Evolutionary conservation across 2,329 filamentous ascomycete species (phyloP), one percentile per base, ranked within the genome.

Genomic region (Colletotrichum simmondsii): DNA sequence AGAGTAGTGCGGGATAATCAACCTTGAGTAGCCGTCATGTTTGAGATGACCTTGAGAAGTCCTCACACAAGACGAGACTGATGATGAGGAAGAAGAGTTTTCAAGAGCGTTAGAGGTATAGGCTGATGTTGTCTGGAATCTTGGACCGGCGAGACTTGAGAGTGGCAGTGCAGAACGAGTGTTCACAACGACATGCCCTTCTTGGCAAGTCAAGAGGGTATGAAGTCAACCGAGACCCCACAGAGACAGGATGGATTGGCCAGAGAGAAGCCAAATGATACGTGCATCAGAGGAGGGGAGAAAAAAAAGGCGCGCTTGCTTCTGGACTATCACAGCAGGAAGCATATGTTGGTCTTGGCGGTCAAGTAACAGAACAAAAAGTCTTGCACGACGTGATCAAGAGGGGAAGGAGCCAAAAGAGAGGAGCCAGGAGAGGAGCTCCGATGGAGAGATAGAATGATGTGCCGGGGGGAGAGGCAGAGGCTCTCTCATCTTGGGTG

Each of bases 121-220:
- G 61, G 61, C 19, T 61, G 60, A 57, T 28, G 26, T 56, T 24
- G 60, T 57, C 37, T 62, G 35, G 49, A 42, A 3, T 54, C 30
- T 16, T 52, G 16, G 59, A 63, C 53, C 53, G 19, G 19, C 42
- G 53, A 63, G 53, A 53, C 57, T 53, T 53, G 52, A 73, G 46
- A 5, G 66, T 73, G 71, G 71, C 71, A 73, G 71, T 73, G 71
- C 67, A 42, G 32, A 19, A 42, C 16, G 37, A 42, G 37, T 19
- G 37, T 42, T 71, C 71, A 65, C 67, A 71, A 53, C 66, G 66
- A 73, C 66, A 71, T 73, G 71, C 71, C 71, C 70, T 73, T 73
- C 66, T 65, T 65, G 56, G 66, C 66, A 71, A 73, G 71, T 32
- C 66, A 53, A 61, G 54, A 70, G 19, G 70, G 69, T 57, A 72